A percentile compares a stretch with the other conserved stretches of the same genome.
Conservation (phyloP, 108 stramenopile species). For the Tribonema minus region DNA sequence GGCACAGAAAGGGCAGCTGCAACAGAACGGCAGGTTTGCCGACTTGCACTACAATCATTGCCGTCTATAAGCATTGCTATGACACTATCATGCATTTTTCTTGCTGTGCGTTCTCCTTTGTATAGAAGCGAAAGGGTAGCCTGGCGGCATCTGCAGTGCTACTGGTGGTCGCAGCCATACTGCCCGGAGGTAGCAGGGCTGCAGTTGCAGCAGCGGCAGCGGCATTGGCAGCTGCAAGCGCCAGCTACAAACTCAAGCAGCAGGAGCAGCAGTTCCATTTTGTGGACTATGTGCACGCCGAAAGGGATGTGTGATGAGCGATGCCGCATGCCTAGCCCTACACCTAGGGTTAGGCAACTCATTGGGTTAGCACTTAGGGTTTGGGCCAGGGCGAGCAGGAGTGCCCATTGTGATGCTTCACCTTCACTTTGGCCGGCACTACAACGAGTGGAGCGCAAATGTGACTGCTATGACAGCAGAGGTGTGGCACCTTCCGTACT, state of each 20-base stretch:
- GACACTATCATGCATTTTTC: too few species aligned
- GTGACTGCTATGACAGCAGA: too few species aligned
- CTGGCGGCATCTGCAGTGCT: background rate
- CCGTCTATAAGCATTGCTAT: too few species aligned
- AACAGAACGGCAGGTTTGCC: background rate
- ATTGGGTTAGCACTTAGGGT: too few species aligned
- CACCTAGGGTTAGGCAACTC: too few species aligned
- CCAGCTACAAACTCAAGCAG: background rate
- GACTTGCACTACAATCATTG: background rate
- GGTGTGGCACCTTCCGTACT: too few species aligned
- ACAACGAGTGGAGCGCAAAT: too few species aligned
- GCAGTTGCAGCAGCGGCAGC: background rate
- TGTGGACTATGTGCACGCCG: slow-evolving; percentile 30
- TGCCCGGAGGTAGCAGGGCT: background rate
- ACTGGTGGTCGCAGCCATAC: background rate
- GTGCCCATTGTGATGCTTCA: too few species aligned
- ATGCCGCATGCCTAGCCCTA: too few species aligned
- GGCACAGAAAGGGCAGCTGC: background rate
- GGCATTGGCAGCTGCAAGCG: background rate
- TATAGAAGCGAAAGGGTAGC: background rate
- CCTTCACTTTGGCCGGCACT: too few species aligned
- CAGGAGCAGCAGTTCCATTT: slow-evolving; percentile 18
- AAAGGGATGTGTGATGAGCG: slow-evolving; percentile 4
- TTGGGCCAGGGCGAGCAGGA: too few species aligned
- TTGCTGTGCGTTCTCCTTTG: too few species aligned